A percentile compares a stretch with the other conserved stretches of the same genome.
Conservation (phyloP, 257 asterid genomes). For the Oldenlandia corymbosa region DNA sequence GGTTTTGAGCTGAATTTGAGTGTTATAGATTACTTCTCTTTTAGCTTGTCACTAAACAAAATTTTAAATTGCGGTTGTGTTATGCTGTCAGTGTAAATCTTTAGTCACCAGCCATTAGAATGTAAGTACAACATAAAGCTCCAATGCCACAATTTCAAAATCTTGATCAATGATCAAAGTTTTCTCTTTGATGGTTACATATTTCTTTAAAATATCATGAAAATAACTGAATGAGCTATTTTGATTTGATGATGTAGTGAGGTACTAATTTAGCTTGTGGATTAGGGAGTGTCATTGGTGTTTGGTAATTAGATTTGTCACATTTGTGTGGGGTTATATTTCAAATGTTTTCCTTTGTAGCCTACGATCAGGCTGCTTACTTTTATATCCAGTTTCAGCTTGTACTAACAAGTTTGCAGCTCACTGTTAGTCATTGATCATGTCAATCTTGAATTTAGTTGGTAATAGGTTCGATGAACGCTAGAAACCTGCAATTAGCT, state of each 20-base stretch:
- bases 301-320: too few relatives aligned
- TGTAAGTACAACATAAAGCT: too few relatives aligned
- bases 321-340: not conserved
- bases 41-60: not conserved
- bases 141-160: too few relatives aligned
- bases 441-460: not conserved
- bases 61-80: too few relatives aligned
- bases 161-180: not conserved
- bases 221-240: not conserved
- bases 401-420: too few relatives aligned
- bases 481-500: not conserved
- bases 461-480: not conserved
- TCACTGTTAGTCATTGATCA: too few relatives aligned
- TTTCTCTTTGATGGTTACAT: not conserved
- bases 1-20: not conserved
- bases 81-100: too few relatives aligned
- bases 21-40: not conserved
- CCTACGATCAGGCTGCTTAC: not conserved
- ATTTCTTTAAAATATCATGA: slow-evolving; percentile 3
- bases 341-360: not conserved
- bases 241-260: not conserved
- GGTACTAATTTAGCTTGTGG: not conserved
- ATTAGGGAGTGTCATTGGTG: not conserved
- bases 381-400: not conserved
- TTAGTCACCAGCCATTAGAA: too few relatives aligned